A percentile compares a stretch with the other conserved stretches of the same genome.
phyloP scores from a whole-genome alignment of 2,329 filamentous ascomycete species.

The Arthrobotrys iridis region DNA sequence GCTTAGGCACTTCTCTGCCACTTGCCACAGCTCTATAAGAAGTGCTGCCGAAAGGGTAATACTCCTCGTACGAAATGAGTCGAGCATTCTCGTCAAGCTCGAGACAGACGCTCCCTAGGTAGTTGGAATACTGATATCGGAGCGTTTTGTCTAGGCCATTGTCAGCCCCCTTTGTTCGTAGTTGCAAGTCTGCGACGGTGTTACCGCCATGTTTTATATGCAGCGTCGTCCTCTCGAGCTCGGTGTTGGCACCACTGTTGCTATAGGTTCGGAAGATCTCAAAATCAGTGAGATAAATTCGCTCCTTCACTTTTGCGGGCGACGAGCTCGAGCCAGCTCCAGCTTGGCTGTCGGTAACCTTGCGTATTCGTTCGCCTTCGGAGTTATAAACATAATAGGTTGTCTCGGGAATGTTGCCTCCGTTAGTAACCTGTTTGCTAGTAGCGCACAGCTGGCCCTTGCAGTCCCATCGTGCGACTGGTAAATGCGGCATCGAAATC shows the following conservation, averaged over 20 bases:
- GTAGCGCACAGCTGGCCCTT: slow-evolving; percentile 2
- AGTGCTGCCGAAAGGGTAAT: slow-evolving; percentile 5
- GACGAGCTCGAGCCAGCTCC: too few relatives aligned
- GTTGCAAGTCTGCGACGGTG: too few relatives aligned
- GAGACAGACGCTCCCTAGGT: slow-evolving; percentile 1
- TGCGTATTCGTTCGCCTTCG: slow-evolving; percentile 55
- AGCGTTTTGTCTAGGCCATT: not conserved
- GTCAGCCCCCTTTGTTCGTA: too few relatives aligned
- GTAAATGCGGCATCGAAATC: not conserved
- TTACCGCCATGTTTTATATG: not conserved
- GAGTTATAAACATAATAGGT: slow-evolving; percentile 58
- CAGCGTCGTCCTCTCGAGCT: not conserved
- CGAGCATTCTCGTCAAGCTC: slow-evolving; percentile 40
- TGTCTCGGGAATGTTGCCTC: slow-evolving; percentile 36
- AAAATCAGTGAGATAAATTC: not conserved
- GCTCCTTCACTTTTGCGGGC: not conserved
- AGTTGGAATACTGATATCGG: slow-evolving; percentile 8
- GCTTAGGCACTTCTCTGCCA: slow-evolving; percentile 25
- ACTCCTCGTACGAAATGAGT: slow-evolving; percentile 23
- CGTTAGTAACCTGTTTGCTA: not conserved
- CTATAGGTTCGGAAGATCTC: not conserved
- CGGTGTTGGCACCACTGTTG: not conserved
- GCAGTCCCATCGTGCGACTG: slow-evolving; percentile 4
- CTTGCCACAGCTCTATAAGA: too few relatives aligned
- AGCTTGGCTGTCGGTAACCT: slow-evolving; percentile 53